Conservation (phyloP, 768 basidiomycete species). For the Clathrus columnatus region DNA sequence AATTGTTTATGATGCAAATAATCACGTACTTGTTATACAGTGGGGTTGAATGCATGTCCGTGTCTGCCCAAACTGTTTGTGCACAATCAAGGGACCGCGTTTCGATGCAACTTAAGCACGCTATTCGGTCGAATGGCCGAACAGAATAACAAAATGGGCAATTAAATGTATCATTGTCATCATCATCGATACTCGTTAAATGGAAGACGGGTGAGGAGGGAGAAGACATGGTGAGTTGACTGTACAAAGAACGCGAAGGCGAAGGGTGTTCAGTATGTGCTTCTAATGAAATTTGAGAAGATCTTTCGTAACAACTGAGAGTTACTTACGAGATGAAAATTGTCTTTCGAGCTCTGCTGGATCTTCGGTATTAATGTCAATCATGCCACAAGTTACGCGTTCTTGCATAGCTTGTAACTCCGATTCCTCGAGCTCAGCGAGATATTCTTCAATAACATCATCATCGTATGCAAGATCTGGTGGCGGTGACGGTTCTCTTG, state of each 20-base stretch:
- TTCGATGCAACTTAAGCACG: not conserved
- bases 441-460: constrained; percentile 9
- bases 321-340: not conserved
- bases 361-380: constrained; percentile 7
- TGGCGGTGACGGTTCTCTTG: not conserved
- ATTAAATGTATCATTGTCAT: not conserved
- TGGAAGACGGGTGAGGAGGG: not conserved
- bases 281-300: not conserved
- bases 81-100: not conserved
- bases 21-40: not conserved
- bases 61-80: not conserved
- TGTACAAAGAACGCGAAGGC: constrained; percentile 3
- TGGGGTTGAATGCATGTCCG: constrained; percentile 2
- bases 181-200: not conserved
- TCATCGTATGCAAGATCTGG: not conserved
- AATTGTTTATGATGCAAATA: not conserved
- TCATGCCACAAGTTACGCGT: not conserved
- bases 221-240: constrained; percentile 2
- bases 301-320: not conserved
- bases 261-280: constrained; percentile 1
- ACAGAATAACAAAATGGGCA: constrained; percentile 4
- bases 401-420: not conserved
- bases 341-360: constrained; percentile 2
- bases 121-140: not conserved
- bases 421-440: constrained; percentile 8